Evolutionary conservation across 176 grass and related monocot genomes (phyloP).

Genomic region (Raddia guianensis): DNA sequence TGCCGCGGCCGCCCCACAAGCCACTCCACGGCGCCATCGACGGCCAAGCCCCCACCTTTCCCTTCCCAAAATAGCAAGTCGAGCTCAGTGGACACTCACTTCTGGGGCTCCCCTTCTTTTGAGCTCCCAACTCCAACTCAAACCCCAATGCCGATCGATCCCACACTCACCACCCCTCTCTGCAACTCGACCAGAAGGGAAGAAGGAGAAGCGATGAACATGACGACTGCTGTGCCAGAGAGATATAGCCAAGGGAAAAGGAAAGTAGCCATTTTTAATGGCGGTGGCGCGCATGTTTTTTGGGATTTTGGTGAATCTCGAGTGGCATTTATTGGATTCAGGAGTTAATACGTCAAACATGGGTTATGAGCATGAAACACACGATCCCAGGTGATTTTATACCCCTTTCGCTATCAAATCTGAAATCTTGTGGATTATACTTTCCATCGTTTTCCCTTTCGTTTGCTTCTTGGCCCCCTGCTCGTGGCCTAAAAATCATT

Average conservation of each 20-base stretch:
- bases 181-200: background rate
- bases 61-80: slow-evolving; percentile 42
- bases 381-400: no score
- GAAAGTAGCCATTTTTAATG: background rate
- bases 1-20: slow-evolving; percentile 44
- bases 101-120: slow-evolving; percentile 41
- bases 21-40: slow-evolving; percentile 66
- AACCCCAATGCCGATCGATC: slow-evolving; percentile 25
- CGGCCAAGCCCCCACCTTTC: background rate
- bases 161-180: background rate
- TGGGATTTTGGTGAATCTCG: background rate
- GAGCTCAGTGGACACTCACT: background rate
- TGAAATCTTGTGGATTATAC: no score
- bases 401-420: no score
- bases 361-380: no score
- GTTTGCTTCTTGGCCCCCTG: no score
- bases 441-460: no score
- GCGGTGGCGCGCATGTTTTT: slow-evolving; percentile 1
- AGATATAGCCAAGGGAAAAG: no score
- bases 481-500: no score
- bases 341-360: background rate
- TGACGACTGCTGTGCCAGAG: background rate
- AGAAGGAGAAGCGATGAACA: slow-evolving; percentile 38
- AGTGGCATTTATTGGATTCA: background rate
- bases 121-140: background rate